These are phyloP conservation scores for Bruguiera sexangula DNA, from an alignment of 345 rosid species.

Conservation along the genomic window DNA sequence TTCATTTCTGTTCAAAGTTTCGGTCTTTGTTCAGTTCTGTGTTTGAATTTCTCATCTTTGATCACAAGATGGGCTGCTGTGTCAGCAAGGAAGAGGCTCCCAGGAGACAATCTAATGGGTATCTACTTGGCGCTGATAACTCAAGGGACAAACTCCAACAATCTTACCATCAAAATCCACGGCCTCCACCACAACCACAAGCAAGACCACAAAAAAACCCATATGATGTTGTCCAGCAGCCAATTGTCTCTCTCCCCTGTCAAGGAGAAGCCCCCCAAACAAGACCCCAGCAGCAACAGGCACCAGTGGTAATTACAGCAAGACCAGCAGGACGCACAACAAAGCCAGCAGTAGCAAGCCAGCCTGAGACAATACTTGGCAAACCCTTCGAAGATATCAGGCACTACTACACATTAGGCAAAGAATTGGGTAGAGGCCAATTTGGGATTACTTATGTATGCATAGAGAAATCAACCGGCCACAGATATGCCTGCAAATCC, in stretches of 20 bases:
- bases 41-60: background rate
- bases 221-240: slow-evolving; percentile 20
- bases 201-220: slow-evolving; percentile 9
- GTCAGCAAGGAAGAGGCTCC: slow-evolving; percentile 42
- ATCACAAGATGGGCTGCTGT: slow-evolving; percentile 55
- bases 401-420: slow-evolving; percentile 49
- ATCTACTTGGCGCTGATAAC: slow-evolving; percentile 19
- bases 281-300: slow-evolving; percentile 13
- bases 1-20: background rate
- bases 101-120: slow-evolving; percentile 29
- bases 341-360: slow-evolving; percentile 13
- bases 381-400: slow-evolving; percentile 67
- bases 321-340: slow-evolving; percentile 10
- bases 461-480: slow-evolving; percentile 68
- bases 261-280: slow-evolving; percentile 13
- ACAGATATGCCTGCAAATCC: slow-evolving; percentile 71
- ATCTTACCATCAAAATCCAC: background rate
- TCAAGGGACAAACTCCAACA: slow-evolving; percentile 26
- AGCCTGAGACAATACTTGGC: slow-evolving; percentile 52
- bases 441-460: slow-evolving; percentile 75
- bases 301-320: background rate
- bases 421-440: slow-evolving; percentile 81
- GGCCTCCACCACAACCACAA: slow-evolving; percentile 16
- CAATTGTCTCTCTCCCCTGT: slow-evolving; percentile 28
- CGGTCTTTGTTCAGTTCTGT: background rate